Evolutionary conservation across 2,329 filamentous ascomycete species (phyloP).

Genomic region (Incumbomyces delicatus): DNA sequence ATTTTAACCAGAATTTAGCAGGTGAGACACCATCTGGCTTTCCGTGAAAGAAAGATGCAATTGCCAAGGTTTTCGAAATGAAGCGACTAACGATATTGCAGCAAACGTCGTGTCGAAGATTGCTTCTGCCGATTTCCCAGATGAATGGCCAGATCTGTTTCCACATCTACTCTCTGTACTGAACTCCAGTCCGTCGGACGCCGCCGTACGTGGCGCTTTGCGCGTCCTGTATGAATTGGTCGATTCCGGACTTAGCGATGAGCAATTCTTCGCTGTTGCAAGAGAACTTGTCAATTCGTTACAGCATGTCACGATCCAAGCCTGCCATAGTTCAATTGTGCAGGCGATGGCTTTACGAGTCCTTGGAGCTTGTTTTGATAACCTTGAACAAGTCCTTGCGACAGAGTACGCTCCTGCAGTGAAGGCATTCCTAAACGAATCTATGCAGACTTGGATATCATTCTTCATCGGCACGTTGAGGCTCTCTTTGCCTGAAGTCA

Average conservation of each 20-base stretch:
- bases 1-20: slow-evolving; percentile 35
- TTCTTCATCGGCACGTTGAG: slow-evolving; percentile 79
- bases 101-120: slow-evolving; percentile 91
- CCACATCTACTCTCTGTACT: slow-evolving; percentile 70
- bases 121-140: slow-evolving; percentile 83
- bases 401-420: slow-evolving; percentile 71
- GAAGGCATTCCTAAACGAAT: slow-evolving; percentile 79
- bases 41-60: not conserved
- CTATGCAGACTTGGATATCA: slow-evolving; percentile 73
- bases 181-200: slow-evolving; percentile 58
- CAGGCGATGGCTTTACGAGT: slow-evolving; percentile 81
- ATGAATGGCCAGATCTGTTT: slow-evolving; percentile 85
- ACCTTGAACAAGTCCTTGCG: slow-evolving; percentile 92
- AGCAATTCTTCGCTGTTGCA: slow-evolving; percentile 88
- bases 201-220: slow-evolving; percentile 78
- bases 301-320: slow-evolving; percentile 70
- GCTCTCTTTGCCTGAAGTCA: slow-evolving; percentile 53
- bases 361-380: slow-evolving; percentile 85
- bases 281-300: slow-evolving; percentile 74
- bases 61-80: not conserved
- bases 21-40: slow-evolving; percentile 3
- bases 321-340: slow-evolving; percentile 62
- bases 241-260: slow-evolving; percentile 85
- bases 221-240: slow-evolving; percentile 83
- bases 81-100: not conserved